Base-by-base conservation (phyloP, 352 stramenopile species). In the Globisporangium spiculum region DNA sequence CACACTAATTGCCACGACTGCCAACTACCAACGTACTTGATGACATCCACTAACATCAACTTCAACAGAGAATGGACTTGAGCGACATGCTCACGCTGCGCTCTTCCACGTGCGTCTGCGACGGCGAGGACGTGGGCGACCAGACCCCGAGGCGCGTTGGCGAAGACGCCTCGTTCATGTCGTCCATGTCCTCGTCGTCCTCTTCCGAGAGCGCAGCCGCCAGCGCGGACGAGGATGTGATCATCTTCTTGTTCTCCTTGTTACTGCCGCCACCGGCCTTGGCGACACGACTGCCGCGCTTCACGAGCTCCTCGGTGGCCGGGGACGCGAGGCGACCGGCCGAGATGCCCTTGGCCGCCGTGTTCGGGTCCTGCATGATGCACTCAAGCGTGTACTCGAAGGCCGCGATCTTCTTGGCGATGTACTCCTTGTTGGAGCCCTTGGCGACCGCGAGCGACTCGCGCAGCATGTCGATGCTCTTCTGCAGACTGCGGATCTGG, bases 381-480 rank as follows among this genome's bases (percentile, higher is more conserved):
- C 84, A 91, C 68, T 93, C 79, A 59, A 93, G 81, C 60, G 84
- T 91, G 75, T 84, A 83, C 81, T 93, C 84, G 54, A 93, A 93
- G 2, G 84, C 81, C 27, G 81, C 81, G 65, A 93, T 93, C 74
- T 93, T 93, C 73, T 91, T 91, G 65, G 79, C 75, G 62, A 93
- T 91, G 74, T 93, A 91, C 64, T 91, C 84, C 63, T 81, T 87
- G 72, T 91, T 91, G 36, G 81, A 85, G 22, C 84, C 84, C 63
- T 91, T 93, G 41, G 84, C 84, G 62, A 90, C 80, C 32, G 73
- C 64, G 32, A 93, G 78, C 48, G 84, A 91, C 73, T 91, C 84
- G 18, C 81, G 79, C 56, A 93, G 67, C 83, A 92, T 89, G 58
- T 92, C 83, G 55, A 94, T 93, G 68, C 84, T 93, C 73, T 94